Conservation (phyloP, 2,329 filamentous ascomycete genomes). For the Bisporella sp. region DNA sequence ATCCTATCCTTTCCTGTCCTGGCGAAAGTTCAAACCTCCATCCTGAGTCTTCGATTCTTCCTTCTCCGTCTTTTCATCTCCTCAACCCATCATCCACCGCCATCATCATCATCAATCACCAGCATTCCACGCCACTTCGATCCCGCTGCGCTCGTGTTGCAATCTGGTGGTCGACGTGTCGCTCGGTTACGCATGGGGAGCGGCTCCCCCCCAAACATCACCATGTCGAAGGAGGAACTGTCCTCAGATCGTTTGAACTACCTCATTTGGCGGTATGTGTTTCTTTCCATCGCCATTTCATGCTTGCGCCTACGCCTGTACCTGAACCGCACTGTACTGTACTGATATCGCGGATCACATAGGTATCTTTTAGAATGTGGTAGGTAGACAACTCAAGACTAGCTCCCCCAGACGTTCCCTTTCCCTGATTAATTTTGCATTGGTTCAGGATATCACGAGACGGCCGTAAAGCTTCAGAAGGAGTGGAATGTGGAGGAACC, state of each 20-base stretch:
- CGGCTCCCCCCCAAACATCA: conserved; percentile 7
- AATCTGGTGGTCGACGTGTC: neutral
- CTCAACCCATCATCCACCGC: conserved; percentile 15
- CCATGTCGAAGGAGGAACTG: conserved; percentile 34
- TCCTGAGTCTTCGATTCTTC: neutral
- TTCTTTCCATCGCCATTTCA: conserved; percentile 17
- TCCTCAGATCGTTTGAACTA: conserved; percentile 64
- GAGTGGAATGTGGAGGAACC: conserved; percentile 60
- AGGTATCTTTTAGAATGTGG: conserved; percentile 30
- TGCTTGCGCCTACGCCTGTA: conserved; percentile 17
- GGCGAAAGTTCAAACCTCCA: neutral
- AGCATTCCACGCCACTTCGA: neutral
- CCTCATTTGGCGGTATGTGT: conserved; percentile 61
- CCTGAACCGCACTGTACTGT: conserved; percentile 6
- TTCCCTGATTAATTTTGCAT: too few species aligned
- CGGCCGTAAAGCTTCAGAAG: conserved; percentile 60
- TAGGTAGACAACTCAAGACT: conserved; percentile 14
- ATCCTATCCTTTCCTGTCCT: neutral
- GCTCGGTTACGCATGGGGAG: conserved; percentile 1
- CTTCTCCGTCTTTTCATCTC: conserved; percentile 2
- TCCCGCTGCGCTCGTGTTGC: neutral
- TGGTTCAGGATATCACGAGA: conserved; percentile 56
- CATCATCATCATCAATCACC: conserved; percentile 8
- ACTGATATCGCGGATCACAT: conserved; percentile 25
- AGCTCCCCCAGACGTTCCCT: too few species aligned